Base-by-base conservation (phyloP, 768 basidiomycete species). In the Pleurotus platypus region DNA sequence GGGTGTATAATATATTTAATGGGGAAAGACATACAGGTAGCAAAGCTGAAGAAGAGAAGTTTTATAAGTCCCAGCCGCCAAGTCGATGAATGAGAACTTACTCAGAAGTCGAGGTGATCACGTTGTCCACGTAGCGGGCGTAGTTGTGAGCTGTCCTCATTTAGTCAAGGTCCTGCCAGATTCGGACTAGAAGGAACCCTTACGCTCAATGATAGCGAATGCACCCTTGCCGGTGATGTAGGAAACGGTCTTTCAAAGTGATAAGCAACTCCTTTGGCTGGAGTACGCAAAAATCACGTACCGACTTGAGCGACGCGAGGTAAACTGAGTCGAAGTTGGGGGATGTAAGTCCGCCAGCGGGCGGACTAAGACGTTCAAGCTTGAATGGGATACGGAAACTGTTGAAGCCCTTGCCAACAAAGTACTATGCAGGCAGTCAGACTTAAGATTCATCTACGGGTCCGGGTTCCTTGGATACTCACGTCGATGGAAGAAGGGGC, bases 221-320 rank as follows among this genome's bases (percentile, higher is more conserved):
- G 75, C 83, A 43, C 82, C 83, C 72, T 84, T 84, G 60, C 69
- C 66, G 42, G 84, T 85, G 66, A 85, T 81, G 66, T 85, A 85
- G 69, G 70, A 77, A 46, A 85, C 79, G 47, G 75, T 83, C 80
- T 82, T 54, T 18, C 3, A 40, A 27, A 13, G 20, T n/a, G 27
- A 46, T 18, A 13, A 24, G 7, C 12, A 47, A 6, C 12, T 53
- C 5, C 49, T 45, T 20, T 20, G 18, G 22, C 11, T 39, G 2
- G 38, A n/a, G 30, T 8, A 15, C 24, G 18, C 27, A 16, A 5
- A 22, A 42, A 26, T 1, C 24, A 61, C 74, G 60, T 55, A 78
- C 79, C 15, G 73, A 72, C 63, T 78, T 78, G 53, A 84, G 64
- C 22, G 76, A 78, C 57, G 65, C 69, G 45, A 85, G 75, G 67